Percentiles rank a stretch among this genome's conserved stretches.
Evolutionary conservation across 352 stramenopile species (phyloP).

Genomic region (Pythium scleroteichum): DNA sequence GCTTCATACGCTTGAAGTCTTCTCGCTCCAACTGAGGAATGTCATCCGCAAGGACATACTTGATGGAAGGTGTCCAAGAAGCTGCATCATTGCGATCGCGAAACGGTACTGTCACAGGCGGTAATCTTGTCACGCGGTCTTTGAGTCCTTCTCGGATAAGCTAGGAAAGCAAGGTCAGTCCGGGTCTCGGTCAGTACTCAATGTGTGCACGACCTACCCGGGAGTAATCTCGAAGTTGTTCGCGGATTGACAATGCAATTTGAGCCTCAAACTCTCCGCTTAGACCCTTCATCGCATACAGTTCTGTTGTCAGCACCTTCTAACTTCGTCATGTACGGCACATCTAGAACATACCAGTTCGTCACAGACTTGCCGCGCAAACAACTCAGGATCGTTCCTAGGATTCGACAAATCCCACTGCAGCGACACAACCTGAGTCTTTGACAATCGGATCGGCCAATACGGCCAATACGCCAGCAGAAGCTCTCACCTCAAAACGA

Average conservation of each 20-base stretch:
- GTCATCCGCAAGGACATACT: constrained; percentile 76
- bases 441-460: too few relatives aligned
- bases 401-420: constrained; percentile 73
- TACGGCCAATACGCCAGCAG: too few relatives aligned
- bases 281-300: constrained; percentile 42
- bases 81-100: constrained; percentile 63
- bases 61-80: constrained; percentile 67
- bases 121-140: constrained; percentile 57
- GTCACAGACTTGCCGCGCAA: constrained; percentile 65
- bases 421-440: background rate
- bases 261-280: constrained; percentile 80
- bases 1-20: constrained; percentile 80
- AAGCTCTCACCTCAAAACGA: constrained; percentile 69
- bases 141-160: constrained; percentile 73
- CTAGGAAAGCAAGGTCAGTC: constrained; percentile 26
- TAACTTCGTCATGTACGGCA: background rate
- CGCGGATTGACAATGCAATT: constrained; percentile 74
- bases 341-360: constrained; percentile 48
- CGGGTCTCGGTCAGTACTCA: background rate
- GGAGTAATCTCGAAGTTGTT: constrained; percentile 77
- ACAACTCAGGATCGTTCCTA: constrained; percentile 66
- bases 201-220: constrained; percentile 47
- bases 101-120: constrained; percentile 54
- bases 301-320: background rate
- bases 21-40: constrained; percentile 71